phyloP scores from a whole-genome alignment of 257 asterid genomes.

The Salvia hispanica region DNA sequence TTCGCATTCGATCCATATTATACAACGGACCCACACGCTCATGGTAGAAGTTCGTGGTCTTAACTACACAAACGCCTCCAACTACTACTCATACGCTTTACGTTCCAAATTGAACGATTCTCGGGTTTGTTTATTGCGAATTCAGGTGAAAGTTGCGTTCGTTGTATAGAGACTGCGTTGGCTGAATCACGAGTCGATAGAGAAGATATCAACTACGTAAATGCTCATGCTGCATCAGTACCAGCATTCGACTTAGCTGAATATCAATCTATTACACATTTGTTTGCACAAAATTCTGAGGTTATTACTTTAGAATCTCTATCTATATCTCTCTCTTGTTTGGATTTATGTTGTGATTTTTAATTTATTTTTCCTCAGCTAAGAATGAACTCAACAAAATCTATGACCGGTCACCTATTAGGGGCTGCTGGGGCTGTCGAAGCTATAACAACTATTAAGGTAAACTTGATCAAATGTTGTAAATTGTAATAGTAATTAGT shows the following conservation, averaged over 20 bases:
- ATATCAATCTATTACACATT: slow-evolving; percentile 40
- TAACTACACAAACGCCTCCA: too few species aligned
- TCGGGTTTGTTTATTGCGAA: not conserved
- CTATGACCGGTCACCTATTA: slow-evolving; percentile 53
- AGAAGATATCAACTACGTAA: slow-evolving; percentile 52
- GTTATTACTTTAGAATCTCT: slow-evolving; percentile 23
- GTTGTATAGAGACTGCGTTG: slow-evolving; percentile 49
- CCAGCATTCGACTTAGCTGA: slow-evolving; percentile 45
- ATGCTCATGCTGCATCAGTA: slow-evolving; percentile 54
- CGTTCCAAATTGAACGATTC: not conserved
- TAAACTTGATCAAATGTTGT: slow-evolving; percentile 18
- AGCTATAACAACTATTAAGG: slow-evolving; percentile 54
- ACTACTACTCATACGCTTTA: too few species aligned
- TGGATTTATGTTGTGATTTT: not conserved
- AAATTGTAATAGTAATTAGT: not conserved
- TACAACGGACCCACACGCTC: slow-evolving; percentile 42
- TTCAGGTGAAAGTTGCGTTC: slow-evolving; percentile 40
- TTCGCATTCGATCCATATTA: slow-evolving; percentile 49
- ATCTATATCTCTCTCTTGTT: not conserved
- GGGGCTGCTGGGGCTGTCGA: slow-evolving; percentile 62
- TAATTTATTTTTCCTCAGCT: slow-evolving; percentile 30
- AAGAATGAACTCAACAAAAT: slow-evolving; percentile 50
- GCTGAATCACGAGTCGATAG: slow-evolving; percentile 40
- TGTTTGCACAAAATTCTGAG: slow-evolving; percentile 46
- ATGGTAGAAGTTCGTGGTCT: slow-evolving; percentile 29